Base-by-base conservation (phyloP, 2,329 filamentous ascomycete genomes). In the Sarocladium kiliense region DNA sequence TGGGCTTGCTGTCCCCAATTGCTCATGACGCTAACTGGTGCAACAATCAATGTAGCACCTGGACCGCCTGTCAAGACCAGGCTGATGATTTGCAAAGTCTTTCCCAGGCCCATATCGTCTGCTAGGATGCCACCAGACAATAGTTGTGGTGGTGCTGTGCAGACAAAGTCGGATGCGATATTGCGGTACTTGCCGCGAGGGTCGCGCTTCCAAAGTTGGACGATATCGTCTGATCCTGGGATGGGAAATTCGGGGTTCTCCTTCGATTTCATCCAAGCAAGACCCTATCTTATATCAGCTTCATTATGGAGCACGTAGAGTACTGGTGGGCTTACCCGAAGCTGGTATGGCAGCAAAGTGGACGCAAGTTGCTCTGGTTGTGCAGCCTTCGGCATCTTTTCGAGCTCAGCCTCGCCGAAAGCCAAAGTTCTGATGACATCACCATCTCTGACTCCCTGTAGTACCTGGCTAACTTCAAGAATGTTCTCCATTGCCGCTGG, bases 1-100 rank as follows among this genome's bases (percentile, higher is more conserved):
- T 81, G 75, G 54, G 93, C 88, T 68, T 96, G 91, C 54, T 87
- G 84, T 62, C 82, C 84, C 91, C 91, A 96, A 62, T 96, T 96
- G 64, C 87, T 91, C 88, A 96, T 92, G 19, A 96, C 90, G 53
- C 86, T 87, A 5, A 95, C 80, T 0, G 91, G 91, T 0, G 89
- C 85, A 55, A 96, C 77, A 54, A 96, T 92, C 21, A 96, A 77
- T 0, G 90, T 95, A 1, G 85, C 74, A 3, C 83, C 84, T 2
- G 74, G 66, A 0, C 73, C 72, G 5, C 77, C 77, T 3, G 75
- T 75, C 53, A 92, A 72, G 55, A 96, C 86, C 34, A 95, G 72
- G 54, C 89, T 88, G 61, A 96, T 93, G 49, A 91, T 80, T 66
- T 96, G 88, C 9, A 96, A 77, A 0, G 91, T 96, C 73, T 96